phyloP scores from a whole-genome alignment of 2,329 filamentous ascomycete species.

The Clarireedia monteithiana region DNA sequence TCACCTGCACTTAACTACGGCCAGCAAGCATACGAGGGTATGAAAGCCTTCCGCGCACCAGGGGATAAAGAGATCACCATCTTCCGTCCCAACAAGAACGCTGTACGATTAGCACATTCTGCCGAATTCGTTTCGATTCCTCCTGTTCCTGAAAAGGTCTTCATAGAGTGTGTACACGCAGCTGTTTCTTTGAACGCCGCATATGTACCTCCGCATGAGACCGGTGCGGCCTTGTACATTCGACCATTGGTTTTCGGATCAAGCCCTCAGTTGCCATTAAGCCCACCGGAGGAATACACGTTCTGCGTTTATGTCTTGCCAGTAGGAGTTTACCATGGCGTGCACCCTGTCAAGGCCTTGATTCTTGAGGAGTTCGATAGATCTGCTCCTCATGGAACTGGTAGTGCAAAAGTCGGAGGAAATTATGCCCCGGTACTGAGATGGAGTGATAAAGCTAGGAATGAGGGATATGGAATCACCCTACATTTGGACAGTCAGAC shows the following conservation, averaged over 20 bases:
- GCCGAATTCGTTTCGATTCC: constrained; percentile 80
- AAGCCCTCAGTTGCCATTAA: constrained; percentile 77
- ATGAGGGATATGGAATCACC: constrained; percentile 85
- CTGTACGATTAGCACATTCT: constrained; percentile 74
- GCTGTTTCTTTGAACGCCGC: constrained; percentile 85
- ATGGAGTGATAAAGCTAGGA: constrained; percentile 74
- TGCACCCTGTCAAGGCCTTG: constrained; percentile 76
- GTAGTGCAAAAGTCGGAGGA: constrained; percentile 87
- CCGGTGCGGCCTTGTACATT: constrained; percentile 87
- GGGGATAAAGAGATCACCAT: constrained; percentile 61
- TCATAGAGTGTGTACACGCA: constrained; percentile 67
- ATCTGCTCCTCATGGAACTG: constrained; percentile 83
- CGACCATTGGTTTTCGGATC: constrained; percentile 84
- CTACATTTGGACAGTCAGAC: constrained; percentile 83
- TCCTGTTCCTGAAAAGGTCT: constrained; percentile 66
- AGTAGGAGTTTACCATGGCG: constrained; percentile 89
- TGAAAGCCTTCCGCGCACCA: constrained; percentile 86
- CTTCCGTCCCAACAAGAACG: constrained; percentile 85
- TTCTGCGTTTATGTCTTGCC: constrained; percentile 88
- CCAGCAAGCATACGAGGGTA: constrained; percentile 95
- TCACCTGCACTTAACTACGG: constrained; percentile 93
- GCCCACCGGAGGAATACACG: constrained; percentile 83
- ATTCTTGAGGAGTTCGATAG: constrained; percentile 93
- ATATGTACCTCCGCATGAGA: constrained; percentile 83
- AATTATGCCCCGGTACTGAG: constrained; percentile 92